Base-by-base conservation (phyloP, 768 basidiomycete genomes). In the Hebeloma cylindrosporum region DNA sequence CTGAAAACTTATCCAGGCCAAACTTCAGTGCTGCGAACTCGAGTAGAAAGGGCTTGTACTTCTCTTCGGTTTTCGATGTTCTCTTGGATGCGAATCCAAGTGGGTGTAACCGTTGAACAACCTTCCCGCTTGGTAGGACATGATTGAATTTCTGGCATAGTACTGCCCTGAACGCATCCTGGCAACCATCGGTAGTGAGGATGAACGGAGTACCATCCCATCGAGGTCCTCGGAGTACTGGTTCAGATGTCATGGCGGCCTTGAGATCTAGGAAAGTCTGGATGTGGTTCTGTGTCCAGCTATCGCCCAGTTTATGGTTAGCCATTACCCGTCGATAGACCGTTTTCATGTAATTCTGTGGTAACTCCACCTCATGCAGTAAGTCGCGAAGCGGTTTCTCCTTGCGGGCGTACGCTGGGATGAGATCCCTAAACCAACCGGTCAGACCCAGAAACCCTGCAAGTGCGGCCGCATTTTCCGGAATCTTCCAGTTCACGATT, bases 21-120 rank as follows among this genome's bases (percentile, higher is more conserved):
- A 52, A 68, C 23, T 70, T 68, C 10, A 71, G 50, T 5, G 59
- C 66, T 0, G 65, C 64, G 33, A 69, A 70, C 31, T 71, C 64
- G 0, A 67, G 47, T 0, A 68, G 7, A 26, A 59, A 69, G 0
- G 65, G 67, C 33, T 55, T 55, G 52, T 69, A 71, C 10, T 45
- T 43, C 21, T 56, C 57, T 47, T 70, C 64, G 0, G 55, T 27
- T 0, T 31, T 21, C 2, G 67, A 62, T 0, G 67, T 68, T 1
- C 57, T 27, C 43, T 70, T 71, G 0, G 67, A 71, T 1, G 57
- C 53, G 47, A 59, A 69, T 5, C 44, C 66, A 5, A 69, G 47
- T 2, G 67, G 66, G 50, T 64, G 61, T 59, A n/a, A n/a, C n/a
- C n/a, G n/a, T n/a, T n/a, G n/a, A n/a, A n/a, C n/a, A n/a, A n/a